A percentile compares a stretch with the other conserved stretches of the same genome.
These are phyloP conservation scores for Globisporangium nagaii DNA, from an alignment of 352 stramenopile species.

Conservation along the genomic window DNA sequence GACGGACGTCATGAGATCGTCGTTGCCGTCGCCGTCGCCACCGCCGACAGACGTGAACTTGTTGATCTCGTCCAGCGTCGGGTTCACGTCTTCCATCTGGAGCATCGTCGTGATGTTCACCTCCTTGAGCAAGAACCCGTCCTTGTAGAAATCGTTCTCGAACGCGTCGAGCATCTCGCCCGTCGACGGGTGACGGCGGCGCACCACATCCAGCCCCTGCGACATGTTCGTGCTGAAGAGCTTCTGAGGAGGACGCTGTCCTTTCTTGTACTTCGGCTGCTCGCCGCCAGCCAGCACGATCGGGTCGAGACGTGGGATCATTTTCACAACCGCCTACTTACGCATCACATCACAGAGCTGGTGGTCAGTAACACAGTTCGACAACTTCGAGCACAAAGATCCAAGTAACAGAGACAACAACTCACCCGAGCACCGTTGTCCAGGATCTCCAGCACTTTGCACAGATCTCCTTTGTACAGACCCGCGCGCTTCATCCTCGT, in stretches of 20 bases:
- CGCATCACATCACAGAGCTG: not conserved
- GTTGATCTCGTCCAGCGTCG: constrained; percentile 86
- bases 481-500: constrained; percentile 82
- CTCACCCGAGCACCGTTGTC: constrained; percentile 75
- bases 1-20: constrained; percentile 65
- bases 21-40: constrained; percentile 58
- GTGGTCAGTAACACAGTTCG: not conserved
- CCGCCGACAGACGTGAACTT: constrained; percentile 66
- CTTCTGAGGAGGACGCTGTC: constrained; percentile 82
- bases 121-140: constrained; percentile 86
- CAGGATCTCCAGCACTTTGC: constrained; percentile 84
- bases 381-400: too few species aligned
- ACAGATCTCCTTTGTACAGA: constrained; percentile 85
- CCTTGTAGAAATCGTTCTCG: constrained; percentile 86
- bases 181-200: constrained; percentile 63
- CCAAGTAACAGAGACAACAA: not conserved
- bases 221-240: constrained; percentile 74
- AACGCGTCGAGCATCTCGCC: constrained; percentile 87
- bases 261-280: constrained; percentile 87
- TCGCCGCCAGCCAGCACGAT: constrained; percentile 69
- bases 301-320: constrained; percentile 79
- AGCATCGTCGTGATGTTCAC: constrained; percentile 86
- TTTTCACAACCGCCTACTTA: constrained; percentile 71
- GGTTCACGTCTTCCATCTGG: constrained; percentile 80
- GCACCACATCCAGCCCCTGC: constrained; percentile 49